Conservation (phyloP, 768 basidiomycete species). For the Suillus subluteus region DNA sequence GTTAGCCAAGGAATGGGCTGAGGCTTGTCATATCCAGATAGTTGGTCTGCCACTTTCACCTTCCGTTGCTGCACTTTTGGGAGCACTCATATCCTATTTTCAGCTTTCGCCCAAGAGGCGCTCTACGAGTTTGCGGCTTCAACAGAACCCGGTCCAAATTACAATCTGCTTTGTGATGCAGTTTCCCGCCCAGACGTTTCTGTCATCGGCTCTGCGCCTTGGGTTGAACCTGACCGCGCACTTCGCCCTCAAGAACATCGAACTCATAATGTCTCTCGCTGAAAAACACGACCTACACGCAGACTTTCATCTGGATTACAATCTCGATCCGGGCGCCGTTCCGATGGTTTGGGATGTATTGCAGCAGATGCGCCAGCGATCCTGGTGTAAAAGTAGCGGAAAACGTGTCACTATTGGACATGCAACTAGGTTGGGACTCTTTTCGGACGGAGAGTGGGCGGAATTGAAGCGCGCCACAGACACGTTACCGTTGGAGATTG, state of each 20-base stretch:
- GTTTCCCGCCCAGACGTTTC: conserved; percentile 42
- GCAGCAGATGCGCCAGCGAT: conserved; percentile 37
- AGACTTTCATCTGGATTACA: conserved; percentile 74
- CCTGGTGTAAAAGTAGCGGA: conserved; percentile 27
- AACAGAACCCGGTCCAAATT: conserved; percentile 47
- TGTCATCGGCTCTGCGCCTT: conserved; percentile 67
- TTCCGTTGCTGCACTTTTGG: background rate
- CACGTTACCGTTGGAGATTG: conserved; percentile 53
- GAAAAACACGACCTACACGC: conserved; percentile 40
- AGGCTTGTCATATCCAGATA: conserved; percentile 59
- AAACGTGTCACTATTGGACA: conserved; percentile 58
- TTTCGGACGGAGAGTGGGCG: conserved; percentile 50
- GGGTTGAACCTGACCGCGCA: conserved; percentile 55
- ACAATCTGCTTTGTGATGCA: conserved; percentile 48
- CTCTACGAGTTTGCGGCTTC: conserved; percentile 45
- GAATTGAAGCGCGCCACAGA: conserved; percentile 39
- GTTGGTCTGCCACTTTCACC: conserved; percentile 42
- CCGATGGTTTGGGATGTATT: conserved; percentile 63
- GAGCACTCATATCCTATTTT: background rate
- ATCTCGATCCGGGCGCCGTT: conserved; percentile 52
- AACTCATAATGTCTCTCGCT: conserved; percentile 53
- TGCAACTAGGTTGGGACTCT: conserved; percentile 59
- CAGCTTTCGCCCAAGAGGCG: conserved; percentile 67
- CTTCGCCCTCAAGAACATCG: conserved; percentile 58
- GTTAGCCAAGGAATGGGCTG: conserved; percentile 48